These are phyloP conservation scores for Rosa lucieae DNA, from an alignment of 306 rosid genomes.

Conservation along the genomic window DNA sequence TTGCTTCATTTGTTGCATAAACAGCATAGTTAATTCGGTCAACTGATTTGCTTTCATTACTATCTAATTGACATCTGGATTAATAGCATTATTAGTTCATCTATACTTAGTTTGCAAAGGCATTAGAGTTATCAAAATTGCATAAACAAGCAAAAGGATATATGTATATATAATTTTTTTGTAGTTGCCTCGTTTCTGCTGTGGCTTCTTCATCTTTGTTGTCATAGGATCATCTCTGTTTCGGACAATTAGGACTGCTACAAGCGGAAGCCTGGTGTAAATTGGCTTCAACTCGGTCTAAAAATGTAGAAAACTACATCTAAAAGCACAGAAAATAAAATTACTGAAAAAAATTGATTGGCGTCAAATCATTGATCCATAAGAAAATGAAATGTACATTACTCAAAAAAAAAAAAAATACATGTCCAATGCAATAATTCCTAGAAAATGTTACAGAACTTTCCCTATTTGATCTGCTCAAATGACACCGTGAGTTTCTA, in stretches of 20 bases:
- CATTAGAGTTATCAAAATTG: too few species aligned
- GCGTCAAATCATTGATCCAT: too few species aligned
- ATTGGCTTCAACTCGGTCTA: not conserved
- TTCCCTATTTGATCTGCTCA: not conserved
- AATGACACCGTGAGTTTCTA: too few species aligned
- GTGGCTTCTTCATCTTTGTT: constrained; percentile 90
- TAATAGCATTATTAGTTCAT: not conserved
- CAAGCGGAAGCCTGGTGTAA: constrained; percentile 80
- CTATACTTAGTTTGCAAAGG: not conserved
- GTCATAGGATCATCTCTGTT: constrained; percentile 91
- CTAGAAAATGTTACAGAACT: too few species aligned
- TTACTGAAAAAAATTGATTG: not conserved
- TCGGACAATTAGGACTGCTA: constrained; percentile 90
- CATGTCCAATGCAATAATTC: too few species aligned
- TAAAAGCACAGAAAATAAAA: not conserved
- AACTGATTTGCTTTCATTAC: not conserved
- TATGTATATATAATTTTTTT: not conserved
- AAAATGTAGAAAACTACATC: not conserved
- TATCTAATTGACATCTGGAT: not conserved
- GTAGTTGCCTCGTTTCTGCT: not conserved
- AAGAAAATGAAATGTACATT: too few species aligned
- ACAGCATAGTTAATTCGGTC: not conserved
- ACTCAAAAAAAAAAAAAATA: too few species aligned
- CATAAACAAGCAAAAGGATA: not conserved
- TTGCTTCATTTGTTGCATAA: not conserved